A percentile compares a stretch with the other conserved stretches of the same genome.
Conservation (phyloP, 148 eudicot genomes). For the Vaccinium corymbosum region DNA sequence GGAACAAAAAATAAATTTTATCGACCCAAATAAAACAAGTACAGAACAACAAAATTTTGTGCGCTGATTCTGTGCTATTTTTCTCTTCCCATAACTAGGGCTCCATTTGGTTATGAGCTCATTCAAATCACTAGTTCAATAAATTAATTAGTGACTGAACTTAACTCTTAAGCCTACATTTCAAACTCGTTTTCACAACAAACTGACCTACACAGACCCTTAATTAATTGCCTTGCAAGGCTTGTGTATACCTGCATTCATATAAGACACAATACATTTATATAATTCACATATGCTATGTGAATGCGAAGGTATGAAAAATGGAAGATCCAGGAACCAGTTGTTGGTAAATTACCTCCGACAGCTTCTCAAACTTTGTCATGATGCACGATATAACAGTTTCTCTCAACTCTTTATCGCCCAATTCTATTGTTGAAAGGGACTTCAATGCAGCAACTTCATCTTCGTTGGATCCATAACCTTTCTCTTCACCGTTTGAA, state of each 20-base stretch:
- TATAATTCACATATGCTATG: neutral
- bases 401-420: slow-evolving; percentile 60
- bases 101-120: slow-evolving; percentile 9
- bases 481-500: slow-evolving; percentile 19
- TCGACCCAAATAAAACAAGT: neutral
- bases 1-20: neutral
- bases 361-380: slow-evolving; percentile 44
- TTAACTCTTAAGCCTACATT: neutral
- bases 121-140: neutral
- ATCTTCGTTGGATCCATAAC: slow-evolving; percentile 66
- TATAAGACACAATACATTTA: neutral
- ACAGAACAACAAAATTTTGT: neutral
- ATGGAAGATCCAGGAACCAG: slow-evolving; percentile 1
- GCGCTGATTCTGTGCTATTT: neutral
- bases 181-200: neutral
- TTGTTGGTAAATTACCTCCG: slow-evolving; percentile 53
- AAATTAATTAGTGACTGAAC: neutral
- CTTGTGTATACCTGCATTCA: slow-evolving; percentile 7
- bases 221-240: neutral
- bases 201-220: neutral
- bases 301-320: neutral
- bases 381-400: slow-evolving; percentile 46
- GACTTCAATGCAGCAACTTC: slow-evolving; percentile 55
- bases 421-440: slow-evolving; percentile 41
- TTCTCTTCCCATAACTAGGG: neutral